Base-by-base conservation (phyloP, 2,329 filamentous ascomycete genomes). In the Camillea tinctor region DNA sequence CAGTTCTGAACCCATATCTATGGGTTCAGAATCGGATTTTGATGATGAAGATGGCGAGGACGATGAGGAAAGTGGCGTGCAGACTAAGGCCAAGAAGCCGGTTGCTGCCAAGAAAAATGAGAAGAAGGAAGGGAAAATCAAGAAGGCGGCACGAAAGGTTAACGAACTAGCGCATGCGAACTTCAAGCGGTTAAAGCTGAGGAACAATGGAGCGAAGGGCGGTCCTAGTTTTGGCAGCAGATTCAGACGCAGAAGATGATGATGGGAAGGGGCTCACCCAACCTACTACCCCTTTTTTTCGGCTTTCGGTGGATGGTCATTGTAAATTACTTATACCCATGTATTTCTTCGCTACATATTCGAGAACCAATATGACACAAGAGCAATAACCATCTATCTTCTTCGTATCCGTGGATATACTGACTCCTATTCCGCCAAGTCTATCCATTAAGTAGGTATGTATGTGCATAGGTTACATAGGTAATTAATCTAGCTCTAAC, bases 81-180 rank as follows among this genome's bases (percentile, higher is more conserved):
- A 72, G 56, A 65, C 70, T 13, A 68, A 71, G 61, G 54, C 63
- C 20, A 56, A 63, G 44, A 62, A 63, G 54, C 48, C 65, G 8
- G 67, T 65, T 13, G 67, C 73, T 50, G 71, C 74, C 55, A 72
- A 72, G 51, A 69, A 69, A 13, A 48, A 55, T 55, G 64, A 61
- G 48, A 70, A 71, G 56, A 75, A 77, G 63, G 78, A 77, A 44
- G 79, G 79, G 17, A 72, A 74, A 40, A 77, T 86, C 51, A 82
- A 81, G 71, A 84, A 81, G 71, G 77, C 77, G 5, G 78, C 76
- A 22, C 81, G 81, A 67, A 90, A 88, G 75, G 84, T 89, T 54
- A 87, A 84, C 68, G 85, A 85, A 63, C 73, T 86, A 66, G 86
- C 87, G 15, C 83, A 88, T 67, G 81, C 85, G 62, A 90, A 90